Base-by-base conservation (phyloP, 177 flowering plant species). In the Vitis hybrid region DNA sequence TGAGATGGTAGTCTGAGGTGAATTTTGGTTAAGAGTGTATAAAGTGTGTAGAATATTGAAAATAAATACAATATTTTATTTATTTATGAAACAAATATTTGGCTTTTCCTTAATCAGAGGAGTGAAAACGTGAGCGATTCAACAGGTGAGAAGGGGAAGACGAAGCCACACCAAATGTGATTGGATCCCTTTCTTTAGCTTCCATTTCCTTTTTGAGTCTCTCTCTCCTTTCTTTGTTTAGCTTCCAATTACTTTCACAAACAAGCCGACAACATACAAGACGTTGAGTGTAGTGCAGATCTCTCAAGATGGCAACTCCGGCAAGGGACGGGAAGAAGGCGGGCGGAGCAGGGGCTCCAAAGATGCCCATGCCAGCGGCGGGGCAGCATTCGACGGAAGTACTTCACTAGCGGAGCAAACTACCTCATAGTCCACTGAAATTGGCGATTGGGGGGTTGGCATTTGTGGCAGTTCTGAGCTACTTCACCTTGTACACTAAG, bases 1-100 rank as follows among this genome's bases (percentile, higher is more conserved):
- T 57, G 98, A 93, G 81, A 91, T 88, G 97, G 99, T 89, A 0
- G 90, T 95, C n/a, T 95, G 74, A 85, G 72, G 11, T 51, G 63
- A 69, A 50, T 11, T 32, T 58, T 45, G 32, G 18, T 21, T 57
- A 10, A 8, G 10, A 7, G 13, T 39, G 3, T 55, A 57, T 17
- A 52, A 5, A 51, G 65, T 52, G 34, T 70, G 51, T 51, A 51
- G 12, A 63, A 13, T 52, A 23, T 65, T 15, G 19, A 60, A 54
- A 4, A 39, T 5, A 7, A 26, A 1, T 14, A 3, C 11, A 62
- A 13, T 55, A 2, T n/a, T 6, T 18, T 17, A 57, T 7, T 26
- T 26, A 26, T 26, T 26, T 19, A 14, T 57, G 18, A 11, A 19
- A 18, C 12, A 8, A 11, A 57, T 17, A 7, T 6, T 34, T 34